Base-by-base conservation (phyloP, 2,329 filamentous ascomycete species). In the Pseudogymnoascus sp. region DNA sequence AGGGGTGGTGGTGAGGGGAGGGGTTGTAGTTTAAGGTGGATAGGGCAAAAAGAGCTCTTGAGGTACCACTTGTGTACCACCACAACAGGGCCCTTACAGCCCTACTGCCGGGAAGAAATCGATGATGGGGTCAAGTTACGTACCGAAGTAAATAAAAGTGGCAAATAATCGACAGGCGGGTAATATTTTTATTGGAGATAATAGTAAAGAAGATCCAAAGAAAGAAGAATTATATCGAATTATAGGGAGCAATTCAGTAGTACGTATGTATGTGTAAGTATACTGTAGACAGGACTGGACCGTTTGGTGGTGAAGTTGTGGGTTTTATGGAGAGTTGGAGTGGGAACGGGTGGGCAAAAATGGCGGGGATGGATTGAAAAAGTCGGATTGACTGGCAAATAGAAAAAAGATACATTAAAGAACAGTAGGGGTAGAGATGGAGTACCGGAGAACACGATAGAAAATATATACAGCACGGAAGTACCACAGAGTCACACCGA, bases 401-500 rank as follows among this genome's bases (percentile, higher is more conserved):
- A 55, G 21, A 21, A 21, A 21, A 21, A 21, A 29, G 42, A 48
- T 51, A 51, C 25, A 51, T 51, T 9, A 8, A 51, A 29, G 25
- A 31, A 21, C 8, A 1, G 42, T 7, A 15, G 27, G 42, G n/a
- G 42, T 31, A 4, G 1, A 2, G 13, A 5, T 51, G 42, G 42
- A n/a, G 42, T 48, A 48, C 42, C 6, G 42, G 4, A 29, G 42
- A 48, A 48, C 1, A 9, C 8, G 4, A 15, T 51, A 8, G 42
- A 51, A 48, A 13, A 9, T 48, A 48, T 25, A 48, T 48, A 29
- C 5, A 48, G 21, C 21, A 59, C 33, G 13, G 29, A 59, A 27
- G 55, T 59, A 59, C 55, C 29, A 15, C 13, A n/a, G 29, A 35
- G 55, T 35, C 55, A 59, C 31, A 59, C 35, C 42, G 55, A 59